Evolutionary conservation across 768 basidiomycete species (phyloP).

Genomic region (Phylloporus scabripes): DNA sequence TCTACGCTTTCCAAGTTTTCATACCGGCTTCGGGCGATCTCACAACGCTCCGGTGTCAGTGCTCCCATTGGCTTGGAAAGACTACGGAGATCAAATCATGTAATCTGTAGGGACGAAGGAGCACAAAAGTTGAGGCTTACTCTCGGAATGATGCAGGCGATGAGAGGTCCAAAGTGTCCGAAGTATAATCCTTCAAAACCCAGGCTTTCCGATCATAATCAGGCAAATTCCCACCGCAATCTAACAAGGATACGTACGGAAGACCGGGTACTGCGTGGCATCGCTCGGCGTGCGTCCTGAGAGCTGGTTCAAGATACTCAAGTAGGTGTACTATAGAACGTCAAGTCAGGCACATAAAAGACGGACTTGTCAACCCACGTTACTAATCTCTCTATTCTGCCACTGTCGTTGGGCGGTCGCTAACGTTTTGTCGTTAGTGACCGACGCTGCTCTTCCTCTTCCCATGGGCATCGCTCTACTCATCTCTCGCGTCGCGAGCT

Average conservation of each 20-base stretch:
- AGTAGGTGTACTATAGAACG: conserved; percentile 75
- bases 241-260: conserved; percentile 47
- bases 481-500: conserved; percentile 39
- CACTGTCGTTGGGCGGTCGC: conserved; percentile 72
- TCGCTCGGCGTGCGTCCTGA: conserved; percentile 93
- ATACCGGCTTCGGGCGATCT: conserved; percentile 74
- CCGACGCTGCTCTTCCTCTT: conserved; percentile 8
- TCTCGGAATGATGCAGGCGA: conserved; percentile 64
- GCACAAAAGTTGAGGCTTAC: conserved; percentile 39
- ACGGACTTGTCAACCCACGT: conserved; percentile 45
- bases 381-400: conserved; percentile 89
- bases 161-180: conserved; percentile 58
- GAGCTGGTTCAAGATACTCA: conserved; percentile 85
- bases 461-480: conserved; percentile 23
- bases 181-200: conserved; percentile 83
- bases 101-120: not conserved
- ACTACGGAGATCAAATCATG: conserved; percentile 33
- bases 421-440: conserved; percentile 40
- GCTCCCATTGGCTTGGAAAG: conserved; percentile 89
- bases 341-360: not conserved
- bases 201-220: conserved; percentile 52
- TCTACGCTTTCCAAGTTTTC: conserved; percentile 68
- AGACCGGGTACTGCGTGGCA: conserved; percentile 92
- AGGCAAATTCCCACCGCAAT: not conserved
- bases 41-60: conserved; percentile 63